Percentiles rank a stretch among this genome's conserved stretches.
These are phyloP conservation scores for Glaciozyma martinii DNA, from an alignment of 768 basidiomycete species.

Conservation along the genomic window DNA sequence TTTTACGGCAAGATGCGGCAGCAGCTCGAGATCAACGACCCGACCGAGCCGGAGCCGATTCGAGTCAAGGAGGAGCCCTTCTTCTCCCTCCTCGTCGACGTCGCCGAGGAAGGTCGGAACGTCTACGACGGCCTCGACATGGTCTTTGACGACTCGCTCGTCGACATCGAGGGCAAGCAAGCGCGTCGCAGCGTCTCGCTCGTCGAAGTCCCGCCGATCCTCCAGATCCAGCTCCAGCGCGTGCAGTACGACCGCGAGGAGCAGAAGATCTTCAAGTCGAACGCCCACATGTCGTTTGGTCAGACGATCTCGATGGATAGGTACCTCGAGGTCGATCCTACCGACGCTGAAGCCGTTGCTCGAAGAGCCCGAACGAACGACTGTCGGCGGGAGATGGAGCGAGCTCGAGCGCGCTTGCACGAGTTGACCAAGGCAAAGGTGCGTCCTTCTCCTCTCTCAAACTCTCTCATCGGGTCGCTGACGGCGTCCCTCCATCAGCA, in stretches of 20 bases:
- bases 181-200: conserved; percentile 79
- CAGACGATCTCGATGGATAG: conserved; percentile 85
- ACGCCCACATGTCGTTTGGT: conserved; percentile 84
- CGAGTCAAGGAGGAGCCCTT: conserved; percentile 87
- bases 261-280: conserved; percentile 85
- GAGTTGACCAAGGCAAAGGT: conserved; percentile 19
- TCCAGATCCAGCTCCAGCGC: conserved; percentile 92
- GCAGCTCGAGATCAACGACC: conserved; percentile 39
- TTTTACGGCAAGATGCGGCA: conserved; percentile 86
- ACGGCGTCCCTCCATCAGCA: not conserved
- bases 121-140: conserved; percentile 86
- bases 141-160: conserved; percentile 76
- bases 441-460: not conserved
- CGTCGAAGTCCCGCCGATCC: conserved; percentile 73
- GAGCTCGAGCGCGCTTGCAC: conserved; percentile 52
- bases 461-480: not conserved
- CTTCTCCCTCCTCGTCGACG: conserved; percentile 87
- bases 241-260: conserved; percentile 92
- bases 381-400: conserved; percentile 58
- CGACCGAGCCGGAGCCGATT: conserved; percentile 38
- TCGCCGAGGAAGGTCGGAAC: conserved; percentile 77
- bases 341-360: conserved; percentile 56
- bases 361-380: conserved; percentile 64
- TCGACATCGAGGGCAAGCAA: conserved; percentile 71
- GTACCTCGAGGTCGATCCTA: conserved; percentile 48